phyloP scores from a whole-genome alignment of 2,329 filamentous ascomycete genomes.

The Ceratocystis harringtonii region DNA sequence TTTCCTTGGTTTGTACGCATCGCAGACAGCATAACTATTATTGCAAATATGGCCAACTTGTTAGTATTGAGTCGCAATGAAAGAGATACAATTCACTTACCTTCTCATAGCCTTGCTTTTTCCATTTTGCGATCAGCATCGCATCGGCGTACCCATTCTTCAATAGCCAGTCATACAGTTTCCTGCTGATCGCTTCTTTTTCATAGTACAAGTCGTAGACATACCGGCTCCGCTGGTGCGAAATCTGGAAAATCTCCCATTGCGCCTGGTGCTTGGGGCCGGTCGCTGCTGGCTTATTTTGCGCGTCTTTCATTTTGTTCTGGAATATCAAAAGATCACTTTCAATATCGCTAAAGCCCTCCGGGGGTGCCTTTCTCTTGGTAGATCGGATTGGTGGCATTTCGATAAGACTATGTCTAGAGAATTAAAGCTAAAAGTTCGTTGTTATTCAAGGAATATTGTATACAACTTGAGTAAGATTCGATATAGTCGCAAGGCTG shows the following conservation, averaged over 20 bases:
- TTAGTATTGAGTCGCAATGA: neutral
- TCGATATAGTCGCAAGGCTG: conserved; percentile 9
- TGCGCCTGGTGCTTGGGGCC: conserved; percentile 74
- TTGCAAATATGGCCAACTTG: conserved; percentile 11
- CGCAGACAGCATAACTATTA: conserved; percentile 74
- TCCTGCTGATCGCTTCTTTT: conserved; percentile 85
- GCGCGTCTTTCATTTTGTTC: conserved; percentile 91
- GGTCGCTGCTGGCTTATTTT: conserved; percentile 72
- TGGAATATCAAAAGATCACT: conserved; percentile 71
- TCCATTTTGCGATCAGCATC: conserved; percentile 97
- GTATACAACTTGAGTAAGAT: neutral
- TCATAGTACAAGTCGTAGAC: conserved; percentile 97
- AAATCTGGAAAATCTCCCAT: conserved; percentile 97
- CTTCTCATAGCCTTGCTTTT: conserved; percentile 98
- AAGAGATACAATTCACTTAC: conserved; percentile 32
- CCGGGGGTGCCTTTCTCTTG: conserved; percentile 68
- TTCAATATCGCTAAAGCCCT: conserved; percentile 78
- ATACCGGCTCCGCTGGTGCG: conserved; percentile 80
- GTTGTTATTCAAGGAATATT: neutral
- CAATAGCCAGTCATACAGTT: conserved; percentile 86
- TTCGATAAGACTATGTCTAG: neutral
- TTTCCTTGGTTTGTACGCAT: conserved; percentile 99
- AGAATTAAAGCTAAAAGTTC: neutral
- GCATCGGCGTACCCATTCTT: conserved; percentile 95
- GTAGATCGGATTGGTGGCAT: conserved; percentile 69